Evolutionary conservation across 805 yeast genomes (phyloP).

Genomic region (Schwanniomyces sp.): DNA sequence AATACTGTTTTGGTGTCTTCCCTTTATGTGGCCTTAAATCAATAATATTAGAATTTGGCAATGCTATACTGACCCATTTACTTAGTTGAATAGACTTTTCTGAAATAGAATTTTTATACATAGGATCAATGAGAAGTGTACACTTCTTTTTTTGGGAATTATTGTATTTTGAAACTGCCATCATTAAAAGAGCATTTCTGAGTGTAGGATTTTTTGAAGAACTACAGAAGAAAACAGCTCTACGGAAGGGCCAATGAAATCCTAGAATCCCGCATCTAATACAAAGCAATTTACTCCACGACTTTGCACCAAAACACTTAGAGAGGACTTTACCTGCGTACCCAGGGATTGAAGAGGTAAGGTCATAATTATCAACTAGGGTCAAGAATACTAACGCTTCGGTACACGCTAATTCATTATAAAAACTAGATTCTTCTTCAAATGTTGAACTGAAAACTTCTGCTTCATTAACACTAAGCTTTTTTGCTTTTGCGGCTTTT

Average conservation of each 20-base stretch:
- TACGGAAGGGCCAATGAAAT: conserved; percentile 47
- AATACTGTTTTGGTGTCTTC: conserved; percentile 30
- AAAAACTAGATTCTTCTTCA: conserved; percentile 22
- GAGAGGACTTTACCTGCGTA: conserved; percentile 17
- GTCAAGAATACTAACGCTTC: conserved; percentile 36
- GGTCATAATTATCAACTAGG: conserved; percentile 33
- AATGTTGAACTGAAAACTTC: conserved; percentile 7
- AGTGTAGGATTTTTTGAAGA: conserved; percentile 40
- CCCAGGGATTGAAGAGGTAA: conserved; percentile 31
- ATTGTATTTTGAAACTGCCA: conserved; percentile 39
- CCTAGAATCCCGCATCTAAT: conserved; percentile 40
- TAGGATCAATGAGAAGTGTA: conserved; percentile 37
- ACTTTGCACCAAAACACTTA: conserved; percentile 26
- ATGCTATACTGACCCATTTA: conserved; percentile 34
- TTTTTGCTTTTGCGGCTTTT: conserved; percentile 8
- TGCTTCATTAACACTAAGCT: conserved; percentile 1
- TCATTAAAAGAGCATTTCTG: conserved; percentile 37
- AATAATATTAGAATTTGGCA: conserved; percentile 42
- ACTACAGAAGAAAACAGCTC: conserved; percentile 38
- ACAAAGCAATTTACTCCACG: conserved; percentile 28
- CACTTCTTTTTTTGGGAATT: conserved; percentile 18
- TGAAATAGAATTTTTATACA: conserved; percentile 28
- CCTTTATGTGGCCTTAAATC: conserved; percentile 36
- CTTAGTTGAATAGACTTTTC: conserved; percentile 33
- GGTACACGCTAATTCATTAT: conserved; percentile 32